Percentiles rank a stretch among this genome's conserved stretches.
phyloP scores from a whole-genome alignment of 441 rosid genomes.

The Lepidium campestre region DNA sequence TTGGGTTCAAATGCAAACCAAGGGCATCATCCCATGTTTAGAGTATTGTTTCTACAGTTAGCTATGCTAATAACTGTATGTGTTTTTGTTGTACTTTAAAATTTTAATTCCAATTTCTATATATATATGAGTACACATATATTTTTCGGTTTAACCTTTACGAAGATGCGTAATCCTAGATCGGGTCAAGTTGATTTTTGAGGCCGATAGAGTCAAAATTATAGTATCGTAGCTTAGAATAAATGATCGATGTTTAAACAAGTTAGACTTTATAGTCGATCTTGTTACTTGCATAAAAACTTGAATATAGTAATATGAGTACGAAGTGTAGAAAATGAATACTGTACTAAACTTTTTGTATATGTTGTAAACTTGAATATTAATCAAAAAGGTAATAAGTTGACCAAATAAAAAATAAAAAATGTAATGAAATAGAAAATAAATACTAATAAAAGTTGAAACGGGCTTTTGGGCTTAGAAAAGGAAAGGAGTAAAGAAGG shows the following conservation, averaged over 20 bases:
- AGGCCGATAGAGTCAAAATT: background rate
- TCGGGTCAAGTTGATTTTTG: background rate
- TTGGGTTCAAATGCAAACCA: background rate
- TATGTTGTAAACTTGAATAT: no score
- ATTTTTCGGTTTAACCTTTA: no score
- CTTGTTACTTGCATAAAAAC: background rate
- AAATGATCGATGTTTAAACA: background rate
- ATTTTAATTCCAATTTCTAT: no score
- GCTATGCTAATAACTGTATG: background rate
- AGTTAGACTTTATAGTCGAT: background rate
- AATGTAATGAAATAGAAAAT: no score
- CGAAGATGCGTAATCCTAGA: background rate
- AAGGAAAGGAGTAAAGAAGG: constrained; percentile 10
- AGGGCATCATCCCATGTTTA: background rate
- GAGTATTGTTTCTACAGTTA: background rate
- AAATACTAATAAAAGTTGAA: background rate
- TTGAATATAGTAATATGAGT: no score
- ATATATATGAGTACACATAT: no score
- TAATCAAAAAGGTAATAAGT: background rate
- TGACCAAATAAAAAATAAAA: no score
- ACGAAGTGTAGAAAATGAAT: no score
- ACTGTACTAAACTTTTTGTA: no score
- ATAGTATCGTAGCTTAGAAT: background rate
- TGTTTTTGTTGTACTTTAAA: background rate
- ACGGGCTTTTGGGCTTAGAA: constrained; percentile 14